phyloP scores from a whole-genome alignment of 1,284 basidiomycete genomes.

The Sanghuangporus baumii region DNA sequence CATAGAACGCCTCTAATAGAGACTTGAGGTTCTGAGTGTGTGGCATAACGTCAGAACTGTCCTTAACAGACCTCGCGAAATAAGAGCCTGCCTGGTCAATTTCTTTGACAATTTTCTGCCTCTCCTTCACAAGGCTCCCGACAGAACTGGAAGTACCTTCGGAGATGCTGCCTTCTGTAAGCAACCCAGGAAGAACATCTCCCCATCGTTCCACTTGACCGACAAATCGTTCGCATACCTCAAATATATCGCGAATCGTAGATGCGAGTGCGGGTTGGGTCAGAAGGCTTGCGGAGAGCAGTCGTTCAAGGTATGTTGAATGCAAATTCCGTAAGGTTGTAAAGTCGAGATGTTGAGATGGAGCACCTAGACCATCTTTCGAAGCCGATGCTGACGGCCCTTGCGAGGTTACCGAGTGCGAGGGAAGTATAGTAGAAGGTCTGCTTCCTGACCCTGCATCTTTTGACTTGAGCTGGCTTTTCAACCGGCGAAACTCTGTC shows the following conservation, averaged over 20 bases:
- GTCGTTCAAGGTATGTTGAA: slow-evolving; percentile 71
- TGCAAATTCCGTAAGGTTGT: slow-evolving; percentile 79
- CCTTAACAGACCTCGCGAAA: not conserved
- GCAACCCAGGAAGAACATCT: slow-evolving; percentile 77
- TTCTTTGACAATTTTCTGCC: slow-evolving; percentile 60
- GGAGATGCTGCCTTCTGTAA: slow-evolving; percentile 71
- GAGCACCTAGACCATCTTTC: slow-evolving; percentile 19
- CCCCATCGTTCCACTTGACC: slow-evolving; percentile 87
- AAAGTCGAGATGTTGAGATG: slow-evolving; percentile 59
- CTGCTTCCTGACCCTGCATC: not conserved
- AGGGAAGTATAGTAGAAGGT: not conserved
- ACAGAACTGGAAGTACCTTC: slow-evolving; percentile 48
- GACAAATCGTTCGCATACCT: slow-evolving; percentile 78
- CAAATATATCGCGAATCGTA: slow-evolving; percentile 67
- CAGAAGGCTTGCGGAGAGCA: slow-evolving; percentile 76
- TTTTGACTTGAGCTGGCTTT: slow-evolving; percentile 40
- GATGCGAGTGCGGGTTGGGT: slow-evolving; percentile 59
- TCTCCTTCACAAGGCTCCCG: slow-evolving; percentile 64
- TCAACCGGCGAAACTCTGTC: slow-evolving; percentile 70
- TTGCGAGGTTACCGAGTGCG: not conserved
- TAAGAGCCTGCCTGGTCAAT: slow-evolving; percentile 59
- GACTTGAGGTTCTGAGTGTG: slow-evolving; percentile 48
- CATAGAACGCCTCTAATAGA: slow-evolving; percentile 68
- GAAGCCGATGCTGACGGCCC: slow-evolving; percentile 7
- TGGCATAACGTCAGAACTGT: slow-evolving; percentile 9